phyloP scores from a whole-genome alignment of 345 rosid genomes.

The Citrus sp. region DNA sequence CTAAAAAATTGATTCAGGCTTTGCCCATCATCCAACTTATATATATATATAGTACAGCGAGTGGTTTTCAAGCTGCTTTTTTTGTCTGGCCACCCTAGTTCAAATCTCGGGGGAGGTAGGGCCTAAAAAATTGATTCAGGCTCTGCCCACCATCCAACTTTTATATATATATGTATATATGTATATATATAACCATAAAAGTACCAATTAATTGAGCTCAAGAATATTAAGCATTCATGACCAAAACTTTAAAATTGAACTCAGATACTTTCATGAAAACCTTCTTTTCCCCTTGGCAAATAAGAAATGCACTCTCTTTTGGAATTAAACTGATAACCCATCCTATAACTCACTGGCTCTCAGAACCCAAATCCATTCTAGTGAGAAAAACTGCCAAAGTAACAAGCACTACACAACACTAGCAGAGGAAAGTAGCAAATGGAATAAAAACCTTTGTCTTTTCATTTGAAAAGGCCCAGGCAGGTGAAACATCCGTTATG shows the following conservation, averaged over 20 bases:
- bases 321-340: not conserved
- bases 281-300: not conserved
- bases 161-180: no score
- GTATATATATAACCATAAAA: no score
- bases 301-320: not conserved
- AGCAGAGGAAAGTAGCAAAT: not conserved
- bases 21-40: no score
- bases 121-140: no score
- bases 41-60: no score
- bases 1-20: no score
- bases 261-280: not conserved
- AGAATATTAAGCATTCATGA: not conserved
- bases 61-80: no score
- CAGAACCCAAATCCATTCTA: not conserved
- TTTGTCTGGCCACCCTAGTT: no score
- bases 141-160: no score
- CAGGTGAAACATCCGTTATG: slow-evolving; percentile 78
- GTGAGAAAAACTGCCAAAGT: not conserved
- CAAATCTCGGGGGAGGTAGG: no score
- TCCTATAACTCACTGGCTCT: not conserved
- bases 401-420: not conserved
- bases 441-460: slow-evolving; percentile 67
- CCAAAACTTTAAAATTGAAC: not conserved
- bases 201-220: not conserved
- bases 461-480: slow-evolving; percentile 78